Evolutionary conservation across 257 asterid genomes (phyloP).

Genomic region (Handroanthus guayacan): DNA sequence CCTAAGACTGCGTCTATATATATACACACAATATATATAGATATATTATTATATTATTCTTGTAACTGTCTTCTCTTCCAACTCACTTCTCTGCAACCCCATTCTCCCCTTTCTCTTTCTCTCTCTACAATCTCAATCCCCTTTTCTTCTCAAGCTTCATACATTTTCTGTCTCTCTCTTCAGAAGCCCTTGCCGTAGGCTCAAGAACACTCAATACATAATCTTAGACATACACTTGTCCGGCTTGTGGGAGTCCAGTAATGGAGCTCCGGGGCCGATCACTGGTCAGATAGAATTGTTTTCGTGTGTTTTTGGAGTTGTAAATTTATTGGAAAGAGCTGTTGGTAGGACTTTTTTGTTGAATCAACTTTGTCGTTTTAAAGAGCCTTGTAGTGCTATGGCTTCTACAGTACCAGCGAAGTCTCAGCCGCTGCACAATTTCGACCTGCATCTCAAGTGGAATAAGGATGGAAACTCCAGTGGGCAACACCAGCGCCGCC

Average conservation of each 20-base stretch:
- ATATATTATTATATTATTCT: not conserved
- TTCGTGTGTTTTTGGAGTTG: not conserved
- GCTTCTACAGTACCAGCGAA: conserved; percentile 46
- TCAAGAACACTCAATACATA: not conserved
- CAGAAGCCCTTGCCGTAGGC: not conserved
- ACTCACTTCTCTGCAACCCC: conserved; percentile 15
- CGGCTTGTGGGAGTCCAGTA: not conserved
- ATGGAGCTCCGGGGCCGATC: conserved; percentile 21
- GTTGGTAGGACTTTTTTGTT: not conserved
- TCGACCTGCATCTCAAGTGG: conserved; percentile 55
- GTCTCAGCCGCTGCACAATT: conserved; percentile 59
- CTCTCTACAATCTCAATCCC: conserved; percentile 7
- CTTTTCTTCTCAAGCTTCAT: not conserved
- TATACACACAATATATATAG: not conserved
- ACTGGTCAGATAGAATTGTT: not conserved
- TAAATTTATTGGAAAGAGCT: not conserved
- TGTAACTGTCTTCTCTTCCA: conserved; percentile 19
- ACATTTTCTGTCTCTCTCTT: conserved; percentile 19
- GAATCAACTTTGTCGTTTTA: not conserved
- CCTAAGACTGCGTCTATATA: not conserved
- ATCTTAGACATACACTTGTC: not conserved
- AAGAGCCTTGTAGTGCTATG: conserved; percentile 30
- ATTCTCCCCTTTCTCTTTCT: conserved; percentile 6
- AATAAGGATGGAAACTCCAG: conserved; percentile 41
- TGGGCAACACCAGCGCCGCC: conserved; percentile 41